These are phyloP conservation scores for Talaromyces sp. DNA, from an alignment of 2,329 filamentous ascomycete species.

Conservation along the genomic window DNA sequence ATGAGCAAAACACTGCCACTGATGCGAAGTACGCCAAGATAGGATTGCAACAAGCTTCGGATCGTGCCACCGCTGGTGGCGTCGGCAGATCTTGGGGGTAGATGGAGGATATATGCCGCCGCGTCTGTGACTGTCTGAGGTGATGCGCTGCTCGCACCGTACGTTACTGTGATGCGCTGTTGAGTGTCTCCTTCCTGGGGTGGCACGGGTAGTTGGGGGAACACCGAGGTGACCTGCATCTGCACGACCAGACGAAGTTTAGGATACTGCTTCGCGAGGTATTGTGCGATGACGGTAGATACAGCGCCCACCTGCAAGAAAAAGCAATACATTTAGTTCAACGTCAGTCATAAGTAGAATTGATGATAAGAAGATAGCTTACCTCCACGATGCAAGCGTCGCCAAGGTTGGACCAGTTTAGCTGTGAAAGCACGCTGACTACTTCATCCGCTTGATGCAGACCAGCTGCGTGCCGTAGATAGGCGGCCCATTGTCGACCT, in stretches of 20 bases:
- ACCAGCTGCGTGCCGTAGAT: neutral
- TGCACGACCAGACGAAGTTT: no score
- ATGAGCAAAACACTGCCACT: neutral
- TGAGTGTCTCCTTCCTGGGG: neutral
- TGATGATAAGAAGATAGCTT: neutral
- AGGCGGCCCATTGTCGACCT: neutral
- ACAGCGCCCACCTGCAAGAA: no score
- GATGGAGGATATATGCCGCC: neutral
- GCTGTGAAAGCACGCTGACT: neutral
- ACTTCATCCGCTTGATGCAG: neutral
- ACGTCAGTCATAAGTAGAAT: no score
- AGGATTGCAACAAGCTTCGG: neutral
- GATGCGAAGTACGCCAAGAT: neutral
- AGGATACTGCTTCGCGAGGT: no score
- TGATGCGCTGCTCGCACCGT: neutral
- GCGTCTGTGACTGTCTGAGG: neutral
- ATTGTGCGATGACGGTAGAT: no score
- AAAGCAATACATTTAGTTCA: neutral
- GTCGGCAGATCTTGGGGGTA: neutral
- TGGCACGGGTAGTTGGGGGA: neutral
- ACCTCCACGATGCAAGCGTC: neutral
- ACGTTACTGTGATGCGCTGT: neutral
- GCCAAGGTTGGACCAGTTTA: neutral
- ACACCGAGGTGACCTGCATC: neutral
- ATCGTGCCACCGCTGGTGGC: neutral